phyloP scores from a whole-genome alignment of 345 rosid species.

The Excoecaria agallocha region DNA sequence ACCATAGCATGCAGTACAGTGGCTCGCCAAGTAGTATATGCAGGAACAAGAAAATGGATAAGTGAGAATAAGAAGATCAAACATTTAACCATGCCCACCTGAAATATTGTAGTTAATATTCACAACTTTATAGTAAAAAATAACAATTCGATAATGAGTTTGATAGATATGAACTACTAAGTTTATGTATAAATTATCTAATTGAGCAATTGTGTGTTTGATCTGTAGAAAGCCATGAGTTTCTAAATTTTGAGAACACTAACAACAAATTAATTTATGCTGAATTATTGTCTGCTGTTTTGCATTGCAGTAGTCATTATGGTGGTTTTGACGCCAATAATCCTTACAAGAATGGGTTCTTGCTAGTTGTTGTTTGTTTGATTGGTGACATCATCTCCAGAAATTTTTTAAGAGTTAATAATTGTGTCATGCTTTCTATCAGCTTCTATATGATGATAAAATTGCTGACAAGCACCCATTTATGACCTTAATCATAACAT shows the following conservation, averaged over 20 bases:
- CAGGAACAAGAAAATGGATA: neutral
- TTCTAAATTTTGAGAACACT: neutral
- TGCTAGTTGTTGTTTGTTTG: neutral
- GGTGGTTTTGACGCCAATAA: neutral
- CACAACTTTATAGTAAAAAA: neutral
- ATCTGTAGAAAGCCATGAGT: neutral
- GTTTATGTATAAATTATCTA: neutral
- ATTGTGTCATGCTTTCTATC: neutral
- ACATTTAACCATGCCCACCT: neutral
- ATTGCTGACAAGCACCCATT: neutral
- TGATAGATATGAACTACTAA: neutral
- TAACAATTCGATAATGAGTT: neutral
- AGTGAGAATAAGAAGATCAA: neutral
- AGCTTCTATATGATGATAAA: neutral
- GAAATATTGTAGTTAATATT: neutral
- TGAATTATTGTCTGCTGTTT: neutral
- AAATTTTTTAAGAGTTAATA: neutral
- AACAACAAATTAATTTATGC: neutral
- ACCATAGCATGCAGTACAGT: neutral
- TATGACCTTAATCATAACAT: neutral
- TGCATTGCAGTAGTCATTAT: neutral
- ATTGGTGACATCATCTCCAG: neutral
- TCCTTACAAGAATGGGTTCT: neutral
- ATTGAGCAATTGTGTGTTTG: neutral
- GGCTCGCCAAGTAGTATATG: neutral